Base-by-base conservation (phyloP, 2,329 filamentous ascomycete genomes). In the Emergomyces africanus region DNA sequence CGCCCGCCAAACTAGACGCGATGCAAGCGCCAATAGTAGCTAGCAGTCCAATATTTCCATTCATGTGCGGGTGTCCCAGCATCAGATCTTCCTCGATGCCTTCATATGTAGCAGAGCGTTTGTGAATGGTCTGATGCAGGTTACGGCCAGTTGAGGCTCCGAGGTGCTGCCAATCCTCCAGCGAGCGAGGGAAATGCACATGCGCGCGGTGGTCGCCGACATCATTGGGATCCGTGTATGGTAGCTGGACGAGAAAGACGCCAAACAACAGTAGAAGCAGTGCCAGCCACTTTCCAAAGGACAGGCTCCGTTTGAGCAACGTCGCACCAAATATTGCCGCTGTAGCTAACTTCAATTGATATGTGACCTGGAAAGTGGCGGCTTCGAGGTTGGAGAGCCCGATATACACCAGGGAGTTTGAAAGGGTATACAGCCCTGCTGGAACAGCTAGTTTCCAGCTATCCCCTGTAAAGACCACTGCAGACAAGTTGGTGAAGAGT, bases 401-500 rank as follows among this genome's bases (percentile, higher is more conserved):
- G 57, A 95, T 82, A 69, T 96, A 99, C 71, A 96, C 90, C 58
- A 97, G 76, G n/a, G 88, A 88, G 69, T 96, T 97, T 68, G 96
- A 90, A 33, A 96, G 71, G 0, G 92, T 96, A 70, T 96, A 97
- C 1, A 97, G 79, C 4, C 84, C 81, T 3, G 92, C 94, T 0
- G 92, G 94, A 48, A 97, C 85, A 9, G 89, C 90, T 63, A 99
- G 77, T 73, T 96, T 96, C 92, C 92, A 97, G 65, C 90, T 90
- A 70, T 97, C 94, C 10, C 87, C 86, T 0, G 87, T 86, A 70
- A 97, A 95, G 18, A 96, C 87, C 35, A 85, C 83, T 66, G 83
- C 85, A 68, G 86, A 88, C 28, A 97, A 83, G 68, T 90, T 86
- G 67, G 85, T 82, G 69, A 95, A 89, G 20, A 96, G 79, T 1